These are phyloP conservation scores for Daedaleopsis nitida DNA, from an alignment of 768 basidiomycete genomes.

Conservation along the genomic window DNA sequence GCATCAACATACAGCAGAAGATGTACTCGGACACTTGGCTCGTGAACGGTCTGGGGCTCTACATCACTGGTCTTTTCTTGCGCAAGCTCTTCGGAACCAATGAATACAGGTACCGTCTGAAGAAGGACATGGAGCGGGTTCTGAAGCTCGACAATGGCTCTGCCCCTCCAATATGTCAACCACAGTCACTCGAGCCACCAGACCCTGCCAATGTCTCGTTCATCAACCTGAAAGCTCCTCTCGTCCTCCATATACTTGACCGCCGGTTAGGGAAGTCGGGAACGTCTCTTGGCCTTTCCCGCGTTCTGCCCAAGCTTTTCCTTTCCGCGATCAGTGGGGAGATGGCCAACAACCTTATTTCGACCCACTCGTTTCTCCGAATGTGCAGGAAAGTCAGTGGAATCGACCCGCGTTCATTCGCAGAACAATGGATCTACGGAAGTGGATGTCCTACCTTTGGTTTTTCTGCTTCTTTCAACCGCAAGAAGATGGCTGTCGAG, in stretches of 20 bases:
- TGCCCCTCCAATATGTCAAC: slow-evolving; percentile 94
- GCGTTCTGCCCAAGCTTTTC: slow-evolving; percentile 94
- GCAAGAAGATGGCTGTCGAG: slow-evolving; percentile 98
- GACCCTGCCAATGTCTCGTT: slow-evolving; percentile 80
- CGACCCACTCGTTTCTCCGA: slow-evolving; percentile 87
- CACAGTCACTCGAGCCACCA: slow-evolving; percentile 81
- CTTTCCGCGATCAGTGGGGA: slow-evolving; percentile 93
- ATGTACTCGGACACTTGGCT: slow-evolving; percentile 95
- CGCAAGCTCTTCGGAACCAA: slow-evolving; percentile 91
- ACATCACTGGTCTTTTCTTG: slow-evolving; percentile 87
- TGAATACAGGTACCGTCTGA: slow-evolving; percentile 93
- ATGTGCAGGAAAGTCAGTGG: slow-evolving; percentile 94
- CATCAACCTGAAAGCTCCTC: slow-evolving; percentile 91
- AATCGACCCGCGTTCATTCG: slow-evolving; percentile 85
- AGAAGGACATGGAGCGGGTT: slow-evolving; percentile 95
- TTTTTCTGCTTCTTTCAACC: slow-evolving; percentile 89
- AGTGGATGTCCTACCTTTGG: slow-evolving; percentile 93
- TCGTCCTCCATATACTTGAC: slow-evolving; percentile 96
- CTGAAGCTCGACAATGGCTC: slow-evolving; percentile 83
- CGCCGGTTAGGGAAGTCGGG: slow-evolving; percentile 92
- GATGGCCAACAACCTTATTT: slow-evolving; percentile 79
- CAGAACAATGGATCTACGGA: slow-evolving; percentile 99
- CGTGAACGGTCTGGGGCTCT: slow-evolving; percentile 90
- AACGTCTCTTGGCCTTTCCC: slow-evolving; percentile 90
- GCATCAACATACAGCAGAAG: slow-evolving; percentile 94